Evolutionary conservation across 2,329 filamentous ascomycete species (phyloP).

Genomic region (Clonostachys rhizophaga): DNA sequence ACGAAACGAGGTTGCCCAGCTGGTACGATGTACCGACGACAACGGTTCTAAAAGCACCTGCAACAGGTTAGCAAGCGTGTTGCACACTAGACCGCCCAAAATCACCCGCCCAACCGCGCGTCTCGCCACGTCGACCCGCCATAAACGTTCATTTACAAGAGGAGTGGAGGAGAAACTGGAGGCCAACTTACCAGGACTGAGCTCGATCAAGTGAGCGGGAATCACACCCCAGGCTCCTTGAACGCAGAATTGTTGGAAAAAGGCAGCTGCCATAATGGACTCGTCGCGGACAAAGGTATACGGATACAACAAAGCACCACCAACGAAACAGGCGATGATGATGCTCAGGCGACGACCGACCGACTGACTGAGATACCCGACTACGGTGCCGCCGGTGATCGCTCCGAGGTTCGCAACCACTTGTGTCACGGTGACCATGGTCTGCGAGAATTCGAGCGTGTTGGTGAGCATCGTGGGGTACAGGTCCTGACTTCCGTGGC

Average conservation of each 20-base stretch:
- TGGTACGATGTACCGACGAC: constrained; percentile 66
- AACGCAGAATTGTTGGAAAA: constrained; percentile 69
- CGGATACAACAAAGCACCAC: constrained; percentile 77
- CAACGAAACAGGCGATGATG: constrained; percentile 56
- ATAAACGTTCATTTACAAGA: too few relatives aligned
- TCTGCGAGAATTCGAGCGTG: constrained; percentile 45
- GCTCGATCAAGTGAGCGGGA: constrained; percentile 75
- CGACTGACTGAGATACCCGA: constrained; percentile 65
- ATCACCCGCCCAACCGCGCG: too few relatives aligned
- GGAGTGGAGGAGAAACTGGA: too few relatives aligned
- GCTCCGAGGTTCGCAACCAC: constrained; percentile 70
- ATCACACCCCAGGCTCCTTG: constrained; percentile 74
- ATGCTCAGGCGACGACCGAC: constrained; percentile 67
- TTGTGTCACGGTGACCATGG: constrained; percentile 64
- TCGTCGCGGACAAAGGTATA: constrained; percentile 66
- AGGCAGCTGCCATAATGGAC: constrained; percentile 71
- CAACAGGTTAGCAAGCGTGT: too few relatives aligned
- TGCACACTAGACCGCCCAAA: too few relatives aligned
- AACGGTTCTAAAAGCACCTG: constrained; percentile 61
- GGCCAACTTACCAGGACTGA: constrained; percentile 50
- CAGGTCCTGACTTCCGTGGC: constrained; percentile 65
- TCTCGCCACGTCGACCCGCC: too few relatives aligned
- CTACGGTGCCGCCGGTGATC: constrained; percentile 60
- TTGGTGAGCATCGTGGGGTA: constrained; percentile 57
- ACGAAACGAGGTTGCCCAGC: constrained; percentile 69